These are phyloP conservation scores for Xylariaceae sp. DNA, from an alignment of 2,329 filamentous ascomycete species.

Conservation along the genomic window DNA sequence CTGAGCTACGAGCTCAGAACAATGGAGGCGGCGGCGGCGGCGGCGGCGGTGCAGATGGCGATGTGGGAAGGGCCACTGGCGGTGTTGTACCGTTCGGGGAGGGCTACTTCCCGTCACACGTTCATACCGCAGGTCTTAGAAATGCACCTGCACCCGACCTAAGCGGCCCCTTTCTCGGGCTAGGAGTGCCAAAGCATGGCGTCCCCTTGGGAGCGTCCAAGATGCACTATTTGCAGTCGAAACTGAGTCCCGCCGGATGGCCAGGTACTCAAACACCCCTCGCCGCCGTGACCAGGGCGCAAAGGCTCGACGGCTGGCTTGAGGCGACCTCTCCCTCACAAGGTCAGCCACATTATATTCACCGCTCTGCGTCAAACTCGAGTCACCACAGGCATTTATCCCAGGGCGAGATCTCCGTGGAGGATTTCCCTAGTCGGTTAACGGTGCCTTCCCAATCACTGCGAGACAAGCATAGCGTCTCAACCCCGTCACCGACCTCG, in stretches of 20 bases:
- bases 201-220: conserved; percentile 69
- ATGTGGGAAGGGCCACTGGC: conserved; percentile 11
- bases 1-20: conserved; percentile 30
- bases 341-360: background rate
- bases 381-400: background rate
- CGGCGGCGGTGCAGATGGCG: too few relatives aligned
- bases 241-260: conserved; percentile 58
- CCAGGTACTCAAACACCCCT: conserved; percentile 74
- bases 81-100: conserved; percentile 21
- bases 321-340: conserved; percentile 20
- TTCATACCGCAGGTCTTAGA: conserved; percentile 33
- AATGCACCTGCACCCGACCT: conserved; percentile 39
- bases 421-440: conserved; percentile 32
- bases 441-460: conserved; percentile 39
- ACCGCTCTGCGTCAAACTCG: conserved; percentile 23
- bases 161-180: conserved; percentile 50
- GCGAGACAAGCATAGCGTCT: conserved; percentile 57
- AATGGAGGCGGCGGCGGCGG: conserved; percentile 10
- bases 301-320: conserved; percentile 49
- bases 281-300: conserved; percentile 70
- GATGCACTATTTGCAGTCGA: conserved; percentile 76
- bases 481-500: conserved; percentile 53
- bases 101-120: conserved; percentile 35
- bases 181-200: conserved; percentile 51
- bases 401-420: conserved; percentile 27